Evolutionary conservation across 116 monocot species (phyloP).

Genomic region (Iris pallida): DNA sequence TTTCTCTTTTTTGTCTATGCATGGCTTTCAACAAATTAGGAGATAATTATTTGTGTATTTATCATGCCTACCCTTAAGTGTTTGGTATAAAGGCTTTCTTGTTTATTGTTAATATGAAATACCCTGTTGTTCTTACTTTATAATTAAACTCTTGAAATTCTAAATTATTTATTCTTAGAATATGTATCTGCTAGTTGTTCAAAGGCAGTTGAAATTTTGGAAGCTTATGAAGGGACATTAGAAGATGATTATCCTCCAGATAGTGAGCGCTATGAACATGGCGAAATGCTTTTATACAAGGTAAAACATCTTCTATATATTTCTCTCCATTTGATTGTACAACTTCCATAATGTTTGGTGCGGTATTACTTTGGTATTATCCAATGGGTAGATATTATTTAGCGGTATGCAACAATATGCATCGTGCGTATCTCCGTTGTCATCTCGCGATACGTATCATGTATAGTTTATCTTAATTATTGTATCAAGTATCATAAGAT

Average conservation of each 20-base stretch:
- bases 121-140: neutral
- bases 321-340: neutral
- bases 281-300: slow-evolving; percentile 92
- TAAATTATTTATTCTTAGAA: slow-evolving; percentile 8
- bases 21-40: no score
- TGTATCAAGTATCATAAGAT: no score
- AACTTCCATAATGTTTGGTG: neutral
- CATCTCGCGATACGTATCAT: no score
- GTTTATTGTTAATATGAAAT: neutral
- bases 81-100: no score
- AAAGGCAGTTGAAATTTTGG: slow-evolving; percentile 78
- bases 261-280: slow-evolving; percentile 81
- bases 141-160: neutral
- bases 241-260: slow-evolving; percentile 93
- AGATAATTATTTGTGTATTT: no score
- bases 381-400: no score
- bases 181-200: slow-evolving; percentile 42
- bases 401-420: no score
- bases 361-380: no score
- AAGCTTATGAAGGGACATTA: slow-evolving; percentile 85
- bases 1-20: no score
- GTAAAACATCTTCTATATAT: slow-evolving; percentile 21
- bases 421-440: no score
- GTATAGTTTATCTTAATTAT: no score
- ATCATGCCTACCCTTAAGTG: no score